Percentiles rank a stretch among this genome's conserved stretches.
Evolutionary conservation across 345 rosid species (phyloP).

Genomic region (Brassica napus): Da-Ae NC_063446.1:73227501-73228000

Average conservation of each 20-base stretch:
- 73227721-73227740: slow-evolving; percentile 49
- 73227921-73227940: slow-evolving; percentile 55
- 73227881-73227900: slow-evolving; percentile 36
- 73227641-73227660: neutral
- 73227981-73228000: slow-evolving; percentile 32
- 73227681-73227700: slow-evolving; percentile 6
- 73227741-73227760: slow-evolving; percentile 44
- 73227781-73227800: slow-evolving; percentile 46
- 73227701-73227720: slow-evolving; percentile 82
- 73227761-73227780: slow-evolving; percentile 41
- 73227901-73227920: slow-evolving; percentile 53
- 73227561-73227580: neutral
- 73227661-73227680: neutral
- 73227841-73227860: neutral
- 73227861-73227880: no score
- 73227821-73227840: slow-evolving; percentile 11
- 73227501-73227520: neutral
- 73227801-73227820: slow-evolving; percentile 24
- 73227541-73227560: slow-evolving; percentile 6
- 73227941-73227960: slow-evolving; percentile 15
- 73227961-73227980: slow-evolving; percentile 33
- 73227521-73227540: neutral
- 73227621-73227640: neutral
- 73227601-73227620: neutral
- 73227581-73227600: neutral